Base-by-base conservation (phyloP, 805 yeast species). In the Myxozyma lipomycoides region DNA sequence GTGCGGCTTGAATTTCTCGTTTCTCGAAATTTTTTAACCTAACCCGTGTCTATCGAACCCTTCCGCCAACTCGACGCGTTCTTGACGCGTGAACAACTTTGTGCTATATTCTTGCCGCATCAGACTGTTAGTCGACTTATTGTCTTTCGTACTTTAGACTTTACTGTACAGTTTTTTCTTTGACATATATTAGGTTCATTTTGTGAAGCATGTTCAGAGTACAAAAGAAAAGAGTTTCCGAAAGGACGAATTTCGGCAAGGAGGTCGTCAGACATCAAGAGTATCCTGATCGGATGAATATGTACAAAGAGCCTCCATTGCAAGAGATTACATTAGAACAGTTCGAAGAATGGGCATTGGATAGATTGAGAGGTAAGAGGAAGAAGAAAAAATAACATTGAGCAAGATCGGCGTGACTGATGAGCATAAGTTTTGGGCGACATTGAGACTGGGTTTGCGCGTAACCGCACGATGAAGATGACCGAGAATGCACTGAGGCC, bases 261-360 rank as follows among this genome's bases (percentile, higher is more conserved):
- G 51, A 75, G 68, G 55, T 67, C 60, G 47, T 62, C 62, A 32
- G 70, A 67, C 55, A 65, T 68, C 46, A 67, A 66, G 49, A 61
- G 63, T 56, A 83, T 64, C 77, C 80, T 9, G 71, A 78, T 34
- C 74, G 95, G 45, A 71, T 93, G 44, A 81, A 87, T 19, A 79
- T 91, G 62, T 93, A 93, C 68, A 78, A 73, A 23, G 57, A 71
- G 4, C 93, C 95, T 9, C 98, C 98, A 0, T 69, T 76, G 28
- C 81, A 83, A 12, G 98, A 93, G 67, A 82, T 93, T 61, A 87
- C 97, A 0, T 68, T 93, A 17, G 97, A 90, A 57, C 86, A 93
- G 62, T 93, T 93, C 68, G 98, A 93, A 69, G 75, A 76, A 3
- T 93, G 97, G 96, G 98, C 98, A 3, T 83, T 93, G 48, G 98